Evolutionary conservation across 371 early-diverging fungal genomes (phyloP), one percentile per base, ranked within the genome.

Genomic region (Rhizopus delemar): DNA sequence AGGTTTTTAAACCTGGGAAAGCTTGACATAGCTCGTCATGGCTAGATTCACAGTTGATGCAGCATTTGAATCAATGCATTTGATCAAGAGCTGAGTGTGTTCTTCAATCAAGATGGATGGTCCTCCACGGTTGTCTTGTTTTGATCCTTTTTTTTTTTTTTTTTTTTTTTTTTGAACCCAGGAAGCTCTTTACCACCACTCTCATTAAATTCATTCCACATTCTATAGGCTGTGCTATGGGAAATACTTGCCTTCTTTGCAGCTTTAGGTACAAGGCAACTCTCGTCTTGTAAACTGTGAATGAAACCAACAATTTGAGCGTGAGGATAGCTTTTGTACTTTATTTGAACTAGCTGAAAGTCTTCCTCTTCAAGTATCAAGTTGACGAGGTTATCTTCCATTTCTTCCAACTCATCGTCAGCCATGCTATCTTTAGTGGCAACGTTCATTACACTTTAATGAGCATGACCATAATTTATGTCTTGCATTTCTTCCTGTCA

Each of bases 171-270:
- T 50, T 48, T 50, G 16, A 46, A 60, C 39, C 46, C 41, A 41
- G 46, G 54, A 53, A 60, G 49, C 54, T 53, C 60, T 59, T 59
- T 59, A 52, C 46, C 59, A 34, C 52, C 53, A 59, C 59, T 60
- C 59, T 59, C 59, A 22, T 59, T 59, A 43, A 51, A 52, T 52
- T 52, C 52, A 51, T 52, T 51, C 51, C 43, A 51, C 34, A 51
- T 52, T 59, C 52, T 51, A 51, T 59, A 59, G 52, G 52, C 52
- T 59, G 51, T 59, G 41, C 36, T 59, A 51, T 52, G 45, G 51
- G 45, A 35, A 43, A 51, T 59, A 59, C 22, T 51, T 57, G 41
- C 50, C 9, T 57, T 57, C 49, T 57, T 57, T 57, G 55, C 33
- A 55, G 45, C 34, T 43, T 60, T 39, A 39, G 52, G 51, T 45